Base-by-base conservation (phyloP, 495 filamentous ascomycete species). In the Schizothecium vesticola region DNA sequence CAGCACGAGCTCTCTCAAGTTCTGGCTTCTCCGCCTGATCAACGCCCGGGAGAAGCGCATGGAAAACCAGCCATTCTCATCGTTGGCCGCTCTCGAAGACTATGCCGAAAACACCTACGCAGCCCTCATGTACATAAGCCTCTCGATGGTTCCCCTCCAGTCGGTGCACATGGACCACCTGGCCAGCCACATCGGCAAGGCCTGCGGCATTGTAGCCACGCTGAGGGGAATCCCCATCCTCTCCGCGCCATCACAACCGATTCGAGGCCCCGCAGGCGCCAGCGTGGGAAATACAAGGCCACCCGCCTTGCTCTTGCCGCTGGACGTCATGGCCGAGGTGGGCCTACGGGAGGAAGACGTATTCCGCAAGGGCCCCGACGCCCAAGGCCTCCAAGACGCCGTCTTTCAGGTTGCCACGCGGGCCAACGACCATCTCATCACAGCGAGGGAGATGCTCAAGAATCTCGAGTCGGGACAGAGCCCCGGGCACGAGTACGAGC, bases 31-130 rank as follows among this genome's bases (percentile, higher is more conserved):
- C 43, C 87, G 92, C 43, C 78, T 98, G 64, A 89, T 99, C 72
- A 81, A 84, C 72, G 88, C 90, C 23, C 85, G 93, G 61, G 94
- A 97, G 77, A 86, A 91, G 73, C 89, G 93, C 26, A 87, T 97
- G 72, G 89, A 90, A 28, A 93, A 95, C 70, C 86, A 90, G 36
- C 93, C 95, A 0, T 97, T 93, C 73, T 80, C 89, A 0, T 89
- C 81, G 59, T 76, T 97, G 22, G 84, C 86, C 10, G 86, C 88
- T 0, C 80, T 98, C 33, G 95, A 99, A 71, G 86, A 86, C 33
- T 97, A 98, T 70, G 92, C 92, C 3, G 95, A 99, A 76, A 92
- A 91, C 66, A 97, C 95, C 3, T 98, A 99, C 80, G 91, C 91
- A 3, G 96, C 91, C 0, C 83, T 99, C n/a, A 86, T 96, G 75